Percentiles rank a stretch among this genome's conserved stretches.
phyloP scores from a whole-genome alignment of 1,284 basidiomycete genomes.

The Heterobasidion parviporum region DNA sequence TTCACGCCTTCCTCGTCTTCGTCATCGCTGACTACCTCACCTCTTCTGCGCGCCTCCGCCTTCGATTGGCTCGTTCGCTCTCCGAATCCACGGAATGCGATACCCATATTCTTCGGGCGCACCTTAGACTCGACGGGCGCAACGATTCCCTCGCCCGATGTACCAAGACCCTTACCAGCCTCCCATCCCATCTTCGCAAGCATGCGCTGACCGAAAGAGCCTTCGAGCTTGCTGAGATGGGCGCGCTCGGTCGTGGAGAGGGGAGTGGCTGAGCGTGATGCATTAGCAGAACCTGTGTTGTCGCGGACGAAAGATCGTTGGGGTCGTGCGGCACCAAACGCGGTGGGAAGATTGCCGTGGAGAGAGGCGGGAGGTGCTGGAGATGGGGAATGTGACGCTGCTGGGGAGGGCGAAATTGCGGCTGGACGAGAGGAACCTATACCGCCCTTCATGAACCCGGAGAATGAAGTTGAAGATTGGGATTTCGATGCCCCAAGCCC shows the following conservation, averaged over 20 bases:
- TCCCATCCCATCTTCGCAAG: constrained; percentile 95
- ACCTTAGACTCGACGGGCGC: constrained; percentile 82
- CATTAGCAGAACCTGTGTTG: constrained; percentile 27
- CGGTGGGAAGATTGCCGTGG: constrained; percentile 27
- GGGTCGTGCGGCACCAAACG: constrained; percentile 28
- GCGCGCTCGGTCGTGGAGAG: constrained; percentile 60
- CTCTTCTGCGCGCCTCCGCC: constrained; percentile 68
- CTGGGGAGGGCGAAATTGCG: constrained; percentile 15
- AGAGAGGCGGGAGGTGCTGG: constrained; percentile 19
- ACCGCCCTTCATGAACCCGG: constrained; percentile 22
- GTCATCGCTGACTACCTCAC: constrained; percentile 71
- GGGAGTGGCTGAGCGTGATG: constrained; percentile 37
- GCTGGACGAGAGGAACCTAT: constrained; percentile 31
- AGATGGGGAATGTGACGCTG: constrained; percentile 28
- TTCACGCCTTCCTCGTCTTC: constrained; percentile 49
- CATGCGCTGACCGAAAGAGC: constrained; percentile 78
- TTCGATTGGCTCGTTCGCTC: constrained; percentile 87
- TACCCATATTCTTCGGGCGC: constrained; percentile 78
- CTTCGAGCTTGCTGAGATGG: constrained; percentile 75
- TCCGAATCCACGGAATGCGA: constrained; percentile 80
- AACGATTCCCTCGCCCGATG: constrained; percentile 75
- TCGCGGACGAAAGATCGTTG: constrained; percentile 53
- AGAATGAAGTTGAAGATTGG: constrained; percentile 11
- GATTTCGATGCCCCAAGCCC: constrained; percentile 27
- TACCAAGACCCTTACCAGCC: constrained; percentile 77